A percentile compares a stretch with the other conserved stretches of the same genome.
Conservation (phyloP, 2,329 filamentous ascomycete species). For the Penicillium sp. region DNA sequence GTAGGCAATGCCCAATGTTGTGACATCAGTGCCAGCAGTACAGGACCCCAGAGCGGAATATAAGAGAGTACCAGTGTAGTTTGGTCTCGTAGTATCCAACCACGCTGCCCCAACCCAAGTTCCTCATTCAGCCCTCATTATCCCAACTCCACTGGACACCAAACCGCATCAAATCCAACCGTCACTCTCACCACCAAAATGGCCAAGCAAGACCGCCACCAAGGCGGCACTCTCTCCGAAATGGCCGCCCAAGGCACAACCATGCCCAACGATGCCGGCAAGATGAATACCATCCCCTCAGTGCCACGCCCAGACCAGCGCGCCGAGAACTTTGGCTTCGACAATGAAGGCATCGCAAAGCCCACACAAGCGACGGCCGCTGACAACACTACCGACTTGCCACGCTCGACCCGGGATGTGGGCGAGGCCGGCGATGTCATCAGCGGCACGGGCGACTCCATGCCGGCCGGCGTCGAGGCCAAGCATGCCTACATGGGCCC, state of each 20-base stretch:
- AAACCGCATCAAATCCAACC: not conserved
- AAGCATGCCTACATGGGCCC: constrained; percentile 33
- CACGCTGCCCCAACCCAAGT: not conserved
- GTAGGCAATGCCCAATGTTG: not conserved
- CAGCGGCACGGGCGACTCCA: constrained; percentile 43
- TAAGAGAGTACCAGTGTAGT: not conserved
- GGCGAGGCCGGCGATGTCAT: constrained; percentile 40
- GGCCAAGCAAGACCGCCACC: constrained; percentile 29
- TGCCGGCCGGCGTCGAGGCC: constrained; percentile 40
- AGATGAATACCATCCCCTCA: constrained; percentile 48
- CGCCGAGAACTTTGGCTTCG: constrained; percentile 32
- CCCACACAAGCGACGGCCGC: constrained; percentile 44
- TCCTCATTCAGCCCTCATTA: not conserved
- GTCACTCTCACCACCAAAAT: constrained; percentile 17
- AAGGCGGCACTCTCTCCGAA: constrained; percentile 41
- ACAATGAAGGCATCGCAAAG: constrained; percentile 39
- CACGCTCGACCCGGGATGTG: constrained; percentile 39
- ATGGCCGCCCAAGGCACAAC: constrained; percentile 42
- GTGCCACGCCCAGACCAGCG: constrained; percentile 50
- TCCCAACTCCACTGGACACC: not conserved
- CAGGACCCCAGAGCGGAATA: not conserved
- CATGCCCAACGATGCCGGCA: constrained; percentile 50
- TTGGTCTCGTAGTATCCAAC: not conserved
- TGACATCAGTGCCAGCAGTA: constrained; percentile 19
- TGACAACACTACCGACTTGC: constrained; percentile 51